Conservation (phyloP, 208 protist genomes). For the Porcisia deanei region DNA sequence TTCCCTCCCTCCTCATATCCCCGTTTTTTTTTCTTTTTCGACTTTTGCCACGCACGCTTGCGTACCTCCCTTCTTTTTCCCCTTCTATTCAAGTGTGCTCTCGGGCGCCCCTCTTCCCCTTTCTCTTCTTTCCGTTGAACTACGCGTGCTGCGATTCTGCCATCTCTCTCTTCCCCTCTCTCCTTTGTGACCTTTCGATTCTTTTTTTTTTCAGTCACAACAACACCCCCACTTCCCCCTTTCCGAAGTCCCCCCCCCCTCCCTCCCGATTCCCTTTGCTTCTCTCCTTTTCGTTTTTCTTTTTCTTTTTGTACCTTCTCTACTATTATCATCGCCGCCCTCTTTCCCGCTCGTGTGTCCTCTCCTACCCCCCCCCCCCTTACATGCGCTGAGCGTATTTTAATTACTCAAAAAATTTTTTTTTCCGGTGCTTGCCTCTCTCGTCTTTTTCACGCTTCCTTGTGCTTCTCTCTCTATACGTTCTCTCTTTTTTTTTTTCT, state of each 20-base stretch:
- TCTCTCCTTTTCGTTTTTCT: neutral
- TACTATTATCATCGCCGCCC: neutral
- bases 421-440: too few relatives aligned
- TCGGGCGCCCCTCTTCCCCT: neutral
- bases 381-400: too few relatives aligned
- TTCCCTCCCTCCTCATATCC: neutral
- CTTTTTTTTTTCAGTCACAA: neutral
- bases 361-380: neutral
- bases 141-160: neutral
- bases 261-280: neutral
- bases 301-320: neutral
- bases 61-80: neutral
- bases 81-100: neutral
- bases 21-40: neutral
- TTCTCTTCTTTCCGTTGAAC: neutral
- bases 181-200: neutral
- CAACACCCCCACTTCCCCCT: neutral
- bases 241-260: too few relatives aligned
- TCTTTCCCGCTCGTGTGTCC: neutral
- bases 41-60: neutral
- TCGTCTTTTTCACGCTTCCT: too few relatives aligned
- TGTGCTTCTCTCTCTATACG: too few relatives aligned
- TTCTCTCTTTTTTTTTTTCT: too few relatives aligned
- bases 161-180: neutral
- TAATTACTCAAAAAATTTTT: too few relatives aligned